These are phyloP conservation scores for Penicillium cinerascens DNA, from an alignment of 495 filamentous ascomycete species.

Conservation along the genomic window DNA sequence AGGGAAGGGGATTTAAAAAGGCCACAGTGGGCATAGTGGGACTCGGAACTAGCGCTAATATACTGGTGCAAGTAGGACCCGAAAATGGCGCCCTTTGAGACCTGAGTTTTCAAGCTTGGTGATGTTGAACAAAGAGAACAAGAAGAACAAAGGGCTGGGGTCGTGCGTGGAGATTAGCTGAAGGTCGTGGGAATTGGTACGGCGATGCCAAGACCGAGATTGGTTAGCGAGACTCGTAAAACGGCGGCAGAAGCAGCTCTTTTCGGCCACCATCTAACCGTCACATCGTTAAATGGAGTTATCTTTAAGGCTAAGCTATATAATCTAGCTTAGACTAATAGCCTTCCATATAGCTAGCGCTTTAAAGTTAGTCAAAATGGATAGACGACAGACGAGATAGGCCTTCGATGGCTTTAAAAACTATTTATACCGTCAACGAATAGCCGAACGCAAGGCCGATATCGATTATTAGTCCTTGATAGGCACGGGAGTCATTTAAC, in stretches of 20 bases:
- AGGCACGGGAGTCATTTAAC: too few relatives aligned
- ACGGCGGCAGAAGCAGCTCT: not conserved
- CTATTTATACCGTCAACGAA: too few relatives aligned
- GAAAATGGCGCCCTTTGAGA: not conserved
- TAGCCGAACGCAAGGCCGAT: too few relatives aligned
- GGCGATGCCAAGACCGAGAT: not conserved
- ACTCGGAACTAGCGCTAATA: not conserved
- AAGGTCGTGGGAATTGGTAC: not conserved
- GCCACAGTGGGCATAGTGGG: not conserved
- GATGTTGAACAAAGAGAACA: not conserved
- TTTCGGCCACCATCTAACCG: not conserved
- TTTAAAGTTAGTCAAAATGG: too few relatives aligned
- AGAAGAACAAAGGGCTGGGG: not conserved
- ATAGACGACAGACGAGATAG: too few relatives aligned
- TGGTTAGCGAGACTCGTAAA: not conserved
- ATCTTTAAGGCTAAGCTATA: too few relatives aligned
- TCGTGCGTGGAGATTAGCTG: not conserved
- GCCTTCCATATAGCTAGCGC: too few relatives aligned
- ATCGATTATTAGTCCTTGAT: too few relatives aligned
- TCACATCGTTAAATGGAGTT: not conserved
- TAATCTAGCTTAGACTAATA: too few relatives aligned
- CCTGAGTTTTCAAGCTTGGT: not conserved
- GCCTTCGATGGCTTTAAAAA: too few relatives aligned
- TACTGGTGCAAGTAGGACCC: not conserved
- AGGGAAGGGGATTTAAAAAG: not conserved